A percentile compares a stretch with the other conserved stretches of the same genome.
Conservation (phyloP, 2,329 filamentous ascomycete genomes). For the Chrysoporthe puriensis region DNA sequence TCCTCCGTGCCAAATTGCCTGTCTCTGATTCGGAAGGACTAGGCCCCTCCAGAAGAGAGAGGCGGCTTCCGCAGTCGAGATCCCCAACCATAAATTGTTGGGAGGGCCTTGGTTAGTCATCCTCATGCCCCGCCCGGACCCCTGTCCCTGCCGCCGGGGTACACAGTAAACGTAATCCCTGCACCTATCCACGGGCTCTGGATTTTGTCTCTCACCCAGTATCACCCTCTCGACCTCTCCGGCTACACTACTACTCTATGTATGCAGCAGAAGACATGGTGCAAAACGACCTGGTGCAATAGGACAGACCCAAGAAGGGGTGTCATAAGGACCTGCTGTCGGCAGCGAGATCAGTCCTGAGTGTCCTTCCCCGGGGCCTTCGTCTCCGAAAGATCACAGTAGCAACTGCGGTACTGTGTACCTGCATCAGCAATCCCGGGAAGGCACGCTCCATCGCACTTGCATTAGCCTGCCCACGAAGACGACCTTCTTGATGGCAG, state of each 20-base stretch:
- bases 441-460: conserved; percentile 1
- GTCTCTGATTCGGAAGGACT: neutral
- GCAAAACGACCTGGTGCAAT: neutral
- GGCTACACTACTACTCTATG: neutral
- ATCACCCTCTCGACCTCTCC: neutral
- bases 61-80: neutral
- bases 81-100: conserved; percentile 15
- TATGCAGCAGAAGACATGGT: neutral
- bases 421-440: conserved; percentile 6
- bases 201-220: neutral
- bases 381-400: neutral
- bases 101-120: conserved; percentile 2
- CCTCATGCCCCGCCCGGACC: neutral
- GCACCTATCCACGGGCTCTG: neutral
- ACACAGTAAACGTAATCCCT: too few species aligned
- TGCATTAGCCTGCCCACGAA: neutral
- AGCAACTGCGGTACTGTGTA: neutral
- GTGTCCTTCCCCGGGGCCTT: neutral
- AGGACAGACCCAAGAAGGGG: too few species aligned
- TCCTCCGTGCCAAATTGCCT: neutral
- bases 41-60: neutral
- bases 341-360: neutral
- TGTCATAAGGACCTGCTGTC: neutral
- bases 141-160: neutral
- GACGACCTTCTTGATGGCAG: neutral